Percentiles rank a stretch among this genome's conserved stretches.
These are phyloP conservation scores for Arthrinium phaeospermum DNA, from an alignment of 2,329 filamentous ascomycete genomes.

Conservation along the genomic window DNA sequence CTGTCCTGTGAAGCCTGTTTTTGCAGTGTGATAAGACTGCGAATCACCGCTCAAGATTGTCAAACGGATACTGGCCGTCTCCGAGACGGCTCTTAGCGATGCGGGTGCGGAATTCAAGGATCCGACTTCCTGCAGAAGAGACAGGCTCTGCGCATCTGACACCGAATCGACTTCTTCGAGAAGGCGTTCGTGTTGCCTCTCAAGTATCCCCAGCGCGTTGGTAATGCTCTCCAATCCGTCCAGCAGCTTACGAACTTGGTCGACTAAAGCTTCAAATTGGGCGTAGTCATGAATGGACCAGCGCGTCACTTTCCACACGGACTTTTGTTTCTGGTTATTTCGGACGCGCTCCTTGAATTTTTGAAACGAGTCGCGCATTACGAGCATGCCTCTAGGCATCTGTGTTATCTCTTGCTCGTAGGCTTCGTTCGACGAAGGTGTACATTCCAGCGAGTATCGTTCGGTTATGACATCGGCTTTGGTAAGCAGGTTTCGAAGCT, in stretches of 20 bases:
- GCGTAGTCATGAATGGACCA: slow-evolving; percentile 30
- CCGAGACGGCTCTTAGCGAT: not conserved
- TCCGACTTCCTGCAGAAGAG: not conserved
- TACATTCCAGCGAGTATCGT: not conserved
- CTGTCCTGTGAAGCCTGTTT: not conserved
- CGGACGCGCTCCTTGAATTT: slow-evolving; percentile 27
- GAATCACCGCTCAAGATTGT: not conserved
- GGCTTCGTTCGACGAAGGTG: not conserved
- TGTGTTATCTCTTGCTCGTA: not conserved
- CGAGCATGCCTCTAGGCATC: slow-evolving; percentile 23
- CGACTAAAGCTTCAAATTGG: slow-evolving; percentile 30
- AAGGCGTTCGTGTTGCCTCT: not conserved
- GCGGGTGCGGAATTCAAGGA: not conserved
- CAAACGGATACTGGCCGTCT: not conserved
- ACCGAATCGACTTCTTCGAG: not conserved
- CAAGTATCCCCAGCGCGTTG: not conserved
- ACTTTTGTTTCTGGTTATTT: slow-evolving; percentile 29
- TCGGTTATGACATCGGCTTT: not conserved
- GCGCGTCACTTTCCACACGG: slow-evolving; percentile 29
- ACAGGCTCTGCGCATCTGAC: not conserved
- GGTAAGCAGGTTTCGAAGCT: not conserved
- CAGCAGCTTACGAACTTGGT: slow-evolving; percentile 27
- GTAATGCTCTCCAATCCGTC: slow-evolving; percentile 24
- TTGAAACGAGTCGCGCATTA: slow-evolving; percentile 31
- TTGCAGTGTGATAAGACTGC: not conserved